Evolutionary conservation across 805 yeast genomes (phyloP), one percentile per base, ranked within the genome.

Genomic region (Schwanniomyces vanrijiae): DNA sequence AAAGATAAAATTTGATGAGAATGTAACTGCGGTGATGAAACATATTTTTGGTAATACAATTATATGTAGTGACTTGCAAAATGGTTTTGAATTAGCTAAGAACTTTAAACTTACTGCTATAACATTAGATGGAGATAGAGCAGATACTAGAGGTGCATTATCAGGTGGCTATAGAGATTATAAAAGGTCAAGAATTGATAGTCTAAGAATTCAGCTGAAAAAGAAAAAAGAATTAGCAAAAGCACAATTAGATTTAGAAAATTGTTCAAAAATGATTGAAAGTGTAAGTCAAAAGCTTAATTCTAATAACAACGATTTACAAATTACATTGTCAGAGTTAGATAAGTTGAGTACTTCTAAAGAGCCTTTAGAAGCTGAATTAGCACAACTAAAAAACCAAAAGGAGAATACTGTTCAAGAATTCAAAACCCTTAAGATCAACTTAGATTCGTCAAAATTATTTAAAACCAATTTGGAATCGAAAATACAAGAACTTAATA

Each of bases 71-170:
- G 82, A 85, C 51, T 66, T 92, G 40, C 83, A 78, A 41, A 73
- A 76, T 25, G 96, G 96, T 3, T 73, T 84, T 2, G 84, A 82
- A 54, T 68, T 87, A 24, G 83, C 96, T 0, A 78, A 79, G 40
- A 65, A 70, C 8, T 79, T 73, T 61, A 78, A 80, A 25, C 66
- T 91, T 20, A 83, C 80, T 55, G 88, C 96, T 0, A 86, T 94
- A 13, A 94, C 99, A 0, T 69, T 92, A 14, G 96, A 89, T 63
- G 99, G 99, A 55, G 98, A 94, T 61, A 75, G 89, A 53, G 89
- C 89, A 42, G 95, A 89, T 55, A 82, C 81, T 40, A 81, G 76
- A 53, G 99, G 99, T 64, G 87, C 86, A 1, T 64, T 94, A 39
- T 83, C 89, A 20, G 98, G 98, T 65, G 98, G 98, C 42, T 89